Evolutionary conservation across 108 stramenopile species (phyloP), one percentile per base, ranked within the genome.

Genomic region (Cyclotella distinguenda): DNA sequence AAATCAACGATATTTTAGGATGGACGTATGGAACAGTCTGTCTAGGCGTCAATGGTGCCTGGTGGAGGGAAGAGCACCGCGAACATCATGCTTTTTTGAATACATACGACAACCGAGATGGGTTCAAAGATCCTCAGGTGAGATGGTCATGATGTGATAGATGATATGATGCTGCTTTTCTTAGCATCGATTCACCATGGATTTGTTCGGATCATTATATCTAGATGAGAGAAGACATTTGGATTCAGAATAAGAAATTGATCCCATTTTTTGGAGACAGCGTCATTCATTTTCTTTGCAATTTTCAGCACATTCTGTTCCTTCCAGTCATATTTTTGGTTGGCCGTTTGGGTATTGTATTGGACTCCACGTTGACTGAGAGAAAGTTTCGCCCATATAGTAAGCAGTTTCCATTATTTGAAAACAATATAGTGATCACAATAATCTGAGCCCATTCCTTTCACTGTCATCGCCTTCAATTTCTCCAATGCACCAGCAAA

Each of bases 71-170:
- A 34, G 67, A 68, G 32, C 67, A 68, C 23, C 22, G 67, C 19
- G 67, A 68, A 34, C 67, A 68, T 49, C 67, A 68, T 58, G 67
- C 67, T n/a, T 50, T 68, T 30, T 59, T 68, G 56, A 59, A 59
- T 39, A 26, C 67, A 9, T 68, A 43, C 50, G 67, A 68, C 39
- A 43, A 54, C 13, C 6, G 30, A 16, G 15, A 59, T 31, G 67
- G 67, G 26, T 68, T 58, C 48, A 68, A 68, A 36, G 67, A 68
- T 68, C 67, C 67, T 58, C 67, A 68, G 56, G 67, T 68, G 26
- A 68, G 66, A 66, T 0, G 12, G 0, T 15, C 1, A 30, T 46
- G 27, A 16, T 4, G 46, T 0, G 10, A 15, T 13, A 25, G 0
- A 16, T 11, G 28, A 40, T 38, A n/a, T n/a, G n/a, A n/a, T n/a